Conservation (phyloP, 169 alveolate genomes). For the Eimeria brunetti region DNA sequence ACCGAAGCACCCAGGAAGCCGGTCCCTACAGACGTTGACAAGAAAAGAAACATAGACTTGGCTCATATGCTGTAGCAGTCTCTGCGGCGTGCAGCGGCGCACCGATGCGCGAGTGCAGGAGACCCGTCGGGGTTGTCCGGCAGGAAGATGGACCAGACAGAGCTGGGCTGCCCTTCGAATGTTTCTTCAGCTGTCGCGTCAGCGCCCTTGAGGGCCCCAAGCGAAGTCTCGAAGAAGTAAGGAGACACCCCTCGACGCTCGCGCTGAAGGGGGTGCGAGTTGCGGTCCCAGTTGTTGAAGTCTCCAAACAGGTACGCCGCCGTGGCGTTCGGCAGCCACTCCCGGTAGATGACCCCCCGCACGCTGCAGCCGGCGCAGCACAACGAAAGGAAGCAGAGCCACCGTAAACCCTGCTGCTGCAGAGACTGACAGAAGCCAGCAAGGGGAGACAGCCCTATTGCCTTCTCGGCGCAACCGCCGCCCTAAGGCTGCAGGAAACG, state of each 20-base stretch:
- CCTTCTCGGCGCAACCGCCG: neutral
- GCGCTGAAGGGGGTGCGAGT: slow-evolving; percentile 82
- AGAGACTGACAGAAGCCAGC: neutral
- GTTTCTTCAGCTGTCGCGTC: neutral
- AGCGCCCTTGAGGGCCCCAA: slow-evolving; percentile 33
- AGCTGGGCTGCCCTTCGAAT: slow-evolving; percentile 12
- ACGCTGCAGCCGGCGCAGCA: neutral
- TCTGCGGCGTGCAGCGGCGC: neutral
- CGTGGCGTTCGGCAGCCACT: slow-evolving; percentile 85
- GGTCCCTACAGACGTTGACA: neutral
- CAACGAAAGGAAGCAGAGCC: neutral
- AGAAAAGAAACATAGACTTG: neutral
- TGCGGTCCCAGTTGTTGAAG: slow-evolving; percentile 86
- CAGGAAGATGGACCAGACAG: slow-evolving; percentile 67
- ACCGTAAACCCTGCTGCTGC: neutral
- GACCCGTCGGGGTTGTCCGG: slow-evolving; percentile 73
- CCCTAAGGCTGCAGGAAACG: neutral
- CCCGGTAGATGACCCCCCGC: slow-evolving; percentile 79
- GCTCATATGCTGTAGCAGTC: no score
- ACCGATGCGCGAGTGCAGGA: slow-evolving; percentile 71
- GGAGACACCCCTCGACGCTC: slow-evolving; percentile 72
- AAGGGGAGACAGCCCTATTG: neutral
- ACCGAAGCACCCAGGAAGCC: neutral
- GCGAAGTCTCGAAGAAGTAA: slow-evolving; percentile 55
- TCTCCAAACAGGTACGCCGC: slow-evolving; percentile 85